phyloP scores from a whole-genome alignment of 345 rosid species.

The Salix viminalis region DNA sequence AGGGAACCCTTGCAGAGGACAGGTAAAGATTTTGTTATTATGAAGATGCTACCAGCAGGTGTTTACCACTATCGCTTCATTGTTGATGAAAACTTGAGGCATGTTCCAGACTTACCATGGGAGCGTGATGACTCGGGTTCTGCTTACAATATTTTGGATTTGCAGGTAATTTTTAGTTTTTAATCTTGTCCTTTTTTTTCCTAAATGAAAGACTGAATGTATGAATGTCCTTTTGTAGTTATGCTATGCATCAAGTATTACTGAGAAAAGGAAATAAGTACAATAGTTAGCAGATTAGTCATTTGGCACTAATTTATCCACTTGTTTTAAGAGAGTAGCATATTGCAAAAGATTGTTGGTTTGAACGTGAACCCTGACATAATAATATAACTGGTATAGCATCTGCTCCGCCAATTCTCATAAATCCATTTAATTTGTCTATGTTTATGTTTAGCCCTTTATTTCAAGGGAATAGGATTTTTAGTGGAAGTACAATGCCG shows the following conservation, averaged over 20 bases:
- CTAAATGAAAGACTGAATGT: background rate
- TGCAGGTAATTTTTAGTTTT: constrained; percentile 36
- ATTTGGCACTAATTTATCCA: background rate
- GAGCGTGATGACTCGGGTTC: constrained; percentile 36
- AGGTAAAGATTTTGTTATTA: constrained; percentile 44
- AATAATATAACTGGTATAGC: background rate
- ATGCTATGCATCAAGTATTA: background rate
- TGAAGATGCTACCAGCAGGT: constrained; percentile 52
- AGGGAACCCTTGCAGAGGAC: constrained; percentile 45
- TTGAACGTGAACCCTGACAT: background rate
- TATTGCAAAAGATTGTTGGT: constrained; percentile 2
- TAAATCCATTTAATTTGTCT: background rate
- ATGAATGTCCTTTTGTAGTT: too few relatives aligned
- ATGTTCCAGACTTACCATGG: constrained; percentile 47
- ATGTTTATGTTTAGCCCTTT: background rate
- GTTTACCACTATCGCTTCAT: constrained; percentile 54
- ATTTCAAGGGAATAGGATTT: background rate
- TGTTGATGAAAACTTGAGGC: constrained; percentile 42
- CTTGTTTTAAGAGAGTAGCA: background rate
- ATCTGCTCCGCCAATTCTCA: background rate
- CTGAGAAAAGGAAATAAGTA: background rate
- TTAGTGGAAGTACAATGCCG: background rate
- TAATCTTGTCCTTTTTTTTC: background rate
- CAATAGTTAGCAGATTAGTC: background rate
- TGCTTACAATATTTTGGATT: constrained; percentile 52